Conservation (phyloP, 148 eudicot genomes). For the Rhododendron mucronatum region DNA sequence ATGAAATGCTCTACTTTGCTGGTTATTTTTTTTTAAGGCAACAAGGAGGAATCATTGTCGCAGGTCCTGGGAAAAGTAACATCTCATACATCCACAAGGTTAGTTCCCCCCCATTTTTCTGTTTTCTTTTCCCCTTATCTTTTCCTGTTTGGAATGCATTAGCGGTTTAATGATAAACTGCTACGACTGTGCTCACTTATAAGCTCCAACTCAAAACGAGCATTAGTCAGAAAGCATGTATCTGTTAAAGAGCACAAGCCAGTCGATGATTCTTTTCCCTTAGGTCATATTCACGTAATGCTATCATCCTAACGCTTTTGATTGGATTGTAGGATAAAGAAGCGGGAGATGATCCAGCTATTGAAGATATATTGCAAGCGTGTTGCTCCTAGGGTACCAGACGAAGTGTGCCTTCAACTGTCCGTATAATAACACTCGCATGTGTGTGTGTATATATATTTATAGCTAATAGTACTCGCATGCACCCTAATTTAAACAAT, state of each 20-base stretch:
- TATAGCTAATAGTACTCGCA: background rate
- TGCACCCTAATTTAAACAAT: background rate
- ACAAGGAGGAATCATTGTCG: conserved; percentile 95
- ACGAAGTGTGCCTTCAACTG: background rate
- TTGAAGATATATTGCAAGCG: conserved; percentile 62
- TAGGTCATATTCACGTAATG: background rate
- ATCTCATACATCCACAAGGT: conserved; percentile 91
- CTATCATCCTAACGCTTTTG: background rate
- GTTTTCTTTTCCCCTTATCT: background rate
- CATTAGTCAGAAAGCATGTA: background rate
- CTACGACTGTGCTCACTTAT: background rate
- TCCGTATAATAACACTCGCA: background rate
- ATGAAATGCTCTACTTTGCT: background rate
- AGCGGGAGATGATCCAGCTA: conserved; percentile 93
- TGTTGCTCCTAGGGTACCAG: conserved; percentile 40
- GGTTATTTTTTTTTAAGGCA: conserved; percentile 57
- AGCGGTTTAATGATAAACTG: background rate
- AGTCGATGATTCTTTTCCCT: background rate
- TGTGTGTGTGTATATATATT: background rate
- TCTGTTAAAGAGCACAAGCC: background rate
- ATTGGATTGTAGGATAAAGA: conserved; percentile 61
- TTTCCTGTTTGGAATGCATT: background rate
- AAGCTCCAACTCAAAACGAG: background rate
- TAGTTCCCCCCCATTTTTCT: background rate
- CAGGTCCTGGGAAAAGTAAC: conserved; percentile 91